phyloP scores from a whole-genome alignment of 2,329 filamentous ascomycete genomes.

The Hypoxylon sp. region DNA sequence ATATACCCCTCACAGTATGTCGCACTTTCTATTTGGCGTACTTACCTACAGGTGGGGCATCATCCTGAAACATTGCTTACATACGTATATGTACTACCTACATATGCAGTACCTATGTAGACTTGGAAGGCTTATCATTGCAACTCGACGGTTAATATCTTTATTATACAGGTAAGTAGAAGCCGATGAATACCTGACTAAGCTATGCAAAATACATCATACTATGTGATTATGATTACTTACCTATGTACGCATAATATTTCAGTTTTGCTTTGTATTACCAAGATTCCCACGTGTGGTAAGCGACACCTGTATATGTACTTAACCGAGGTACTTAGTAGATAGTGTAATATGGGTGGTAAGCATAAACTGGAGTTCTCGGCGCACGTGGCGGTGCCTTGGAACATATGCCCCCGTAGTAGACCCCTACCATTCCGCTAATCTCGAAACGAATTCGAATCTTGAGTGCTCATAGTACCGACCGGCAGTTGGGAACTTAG shows the following conservation, averaged over 20 bases:
- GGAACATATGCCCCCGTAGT: background rate
- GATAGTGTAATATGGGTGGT: constrained; percentile 13
- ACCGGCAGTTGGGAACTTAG: constrained; percentile 17
- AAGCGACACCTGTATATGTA: too few relatives aligned
- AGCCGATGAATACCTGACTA: background rate
- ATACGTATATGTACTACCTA: too few relatives aligned
- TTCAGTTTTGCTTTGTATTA: constrained; percentile 4
- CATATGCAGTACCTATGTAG: too few relatives aligned
- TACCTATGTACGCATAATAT: background rate
- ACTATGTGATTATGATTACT: background rate
- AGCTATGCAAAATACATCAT: background rate
- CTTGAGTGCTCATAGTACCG: background rate
- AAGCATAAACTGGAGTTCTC: constrained; percentile 7
- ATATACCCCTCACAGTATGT: too few relatives aligned
- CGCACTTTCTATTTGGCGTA: too few relatives aligned
- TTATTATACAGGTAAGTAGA: background rate
- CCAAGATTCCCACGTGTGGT: constrained; percentile 12
- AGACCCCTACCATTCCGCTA: background rate
- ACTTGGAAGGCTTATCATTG: too few relatives aligned
- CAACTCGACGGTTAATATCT: too few relatives aligned
- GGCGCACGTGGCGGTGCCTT: constrained; percentile 19
- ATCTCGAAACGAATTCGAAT: background rate
- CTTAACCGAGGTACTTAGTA: background rate
- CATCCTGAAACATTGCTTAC: too few relatives aligned
- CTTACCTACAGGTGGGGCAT: too few relatives aligned